Percentiles rank a stretch among this genome's conserved stretches.
Conservation (phyloP, 2,329 filamentous ascomycete genomes). For the Arthroderma sp. region DNA sequence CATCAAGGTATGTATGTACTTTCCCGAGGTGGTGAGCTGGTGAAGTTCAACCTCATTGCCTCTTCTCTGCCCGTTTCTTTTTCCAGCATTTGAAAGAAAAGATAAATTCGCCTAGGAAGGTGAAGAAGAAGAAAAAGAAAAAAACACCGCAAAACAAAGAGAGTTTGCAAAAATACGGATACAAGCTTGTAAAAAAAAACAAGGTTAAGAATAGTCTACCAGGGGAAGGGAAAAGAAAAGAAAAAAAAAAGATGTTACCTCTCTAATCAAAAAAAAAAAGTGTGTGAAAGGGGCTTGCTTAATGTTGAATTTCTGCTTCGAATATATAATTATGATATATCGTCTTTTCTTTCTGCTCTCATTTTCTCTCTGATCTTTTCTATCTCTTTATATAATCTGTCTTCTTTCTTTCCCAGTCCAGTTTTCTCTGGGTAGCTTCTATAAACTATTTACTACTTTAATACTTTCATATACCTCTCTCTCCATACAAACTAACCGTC, state of each 20-base stretch:
- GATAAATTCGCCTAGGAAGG: too few species aligned
- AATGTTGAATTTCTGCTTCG: background rate
- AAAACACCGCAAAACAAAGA: background rate
- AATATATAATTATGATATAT: background rate
- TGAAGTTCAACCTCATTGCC: too few species aligned
- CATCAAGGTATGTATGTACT: too few species aligned
- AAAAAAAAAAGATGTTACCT: too few species aligned
- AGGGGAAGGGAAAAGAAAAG: too few species aligned
- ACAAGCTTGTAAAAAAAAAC: background rate
- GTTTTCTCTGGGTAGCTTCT: background rate
- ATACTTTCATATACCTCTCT: background rate
- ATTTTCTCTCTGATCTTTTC: background rate
- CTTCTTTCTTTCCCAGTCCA: background rate
- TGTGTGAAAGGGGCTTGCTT: too few species aligned
- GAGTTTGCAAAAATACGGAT: background rate
- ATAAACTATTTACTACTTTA: constrained; percentile 1
- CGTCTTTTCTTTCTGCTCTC: background rate
- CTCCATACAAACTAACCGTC: background rate
- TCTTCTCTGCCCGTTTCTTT: too few species aligned
- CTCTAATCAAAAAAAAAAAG: too few species aligned
- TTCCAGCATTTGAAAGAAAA: too few species aligned
- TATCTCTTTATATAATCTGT: background rate
- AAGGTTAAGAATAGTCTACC: background rate
- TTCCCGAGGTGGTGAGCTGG: too few species aligned
- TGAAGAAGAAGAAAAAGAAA: background rate